Evolutionary conservation across 2,329 filamentous ascomycete genomes (phyloP).

Genomic region (Colletotrichum sublineola): DNA sequence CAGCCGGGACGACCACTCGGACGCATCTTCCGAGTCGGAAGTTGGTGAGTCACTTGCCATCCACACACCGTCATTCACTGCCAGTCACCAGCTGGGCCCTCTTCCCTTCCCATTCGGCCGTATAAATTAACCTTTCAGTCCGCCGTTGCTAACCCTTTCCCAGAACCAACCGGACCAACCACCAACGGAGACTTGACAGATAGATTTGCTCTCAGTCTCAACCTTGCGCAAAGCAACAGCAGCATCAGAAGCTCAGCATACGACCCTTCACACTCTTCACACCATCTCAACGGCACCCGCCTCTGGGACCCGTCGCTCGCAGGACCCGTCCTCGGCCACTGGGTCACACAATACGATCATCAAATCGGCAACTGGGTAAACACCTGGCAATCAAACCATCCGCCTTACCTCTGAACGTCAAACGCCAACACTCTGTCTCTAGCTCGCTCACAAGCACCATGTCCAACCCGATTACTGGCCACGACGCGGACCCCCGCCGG

Average conservation of each 20-base stretch:
- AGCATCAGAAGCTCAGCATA: not conserved
- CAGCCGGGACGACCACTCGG: not conserved
- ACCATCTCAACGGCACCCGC: not conserved
- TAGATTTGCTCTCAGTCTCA: constrained; percentile 9
- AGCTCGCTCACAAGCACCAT: not conserved
- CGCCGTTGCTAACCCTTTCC: constrained; percentile 1
- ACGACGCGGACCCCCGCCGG: constrained; percentile 51
- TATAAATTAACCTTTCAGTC: not conserved
- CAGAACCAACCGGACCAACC: constrained; percentile 3
- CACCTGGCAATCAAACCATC: constrained; percentile 51
- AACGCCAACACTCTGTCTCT: not conserved
- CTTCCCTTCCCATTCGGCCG: not conserved
- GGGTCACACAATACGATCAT: constrained; percentile 45
- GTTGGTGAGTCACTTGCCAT: constrained; percentile 33
- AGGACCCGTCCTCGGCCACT: constrained; percentile 51
- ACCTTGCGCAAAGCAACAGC: not conserved
- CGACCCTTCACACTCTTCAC: not conserved
- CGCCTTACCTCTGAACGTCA: not conserved
- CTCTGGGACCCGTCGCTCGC: constrained; percentile 49
- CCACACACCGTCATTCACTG: constrained; percentile 11
- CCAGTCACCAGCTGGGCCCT: not conserved
- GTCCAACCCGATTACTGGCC: constrained; percentile 55
- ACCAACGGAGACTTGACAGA: not conserved
- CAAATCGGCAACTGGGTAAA: constrained; percentile 46
- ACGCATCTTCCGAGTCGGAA: constrained; percentile 1